phyloP scores from a whole-genome alignment of 352 stramenopile genomes.

The Phytophthora sp. region DNA sequence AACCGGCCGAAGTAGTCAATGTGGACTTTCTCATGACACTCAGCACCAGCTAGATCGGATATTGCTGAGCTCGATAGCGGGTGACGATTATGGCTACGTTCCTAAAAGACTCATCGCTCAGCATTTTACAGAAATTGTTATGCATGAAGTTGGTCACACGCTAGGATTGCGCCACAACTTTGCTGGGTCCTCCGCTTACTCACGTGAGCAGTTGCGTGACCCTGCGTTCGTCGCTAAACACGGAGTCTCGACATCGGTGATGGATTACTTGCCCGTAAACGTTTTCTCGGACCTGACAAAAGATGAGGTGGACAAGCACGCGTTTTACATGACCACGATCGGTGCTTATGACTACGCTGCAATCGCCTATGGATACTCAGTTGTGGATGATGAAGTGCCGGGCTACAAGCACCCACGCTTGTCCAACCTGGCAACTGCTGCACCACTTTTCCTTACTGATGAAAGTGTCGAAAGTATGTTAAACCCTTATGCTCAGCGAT shows the following conservation, averaged over 20 bases:
- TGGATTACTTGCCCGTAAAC: conserved; percentile 90
- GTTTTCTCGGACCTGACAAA: conserved; percentile 75
- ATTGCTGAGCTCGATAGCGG: conserved; percentile 27
- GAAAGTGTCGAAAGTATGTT: conserved; percentile 45
- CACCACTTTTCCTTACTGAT: conserved; percentile 72
- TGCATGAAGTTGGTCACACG: conserved; percentile 91
- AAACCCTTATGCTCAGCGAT: conserved; percentile 62
- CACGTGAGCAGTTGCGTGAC: conserved; percentile 62
- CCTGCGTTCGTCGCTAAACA: conserved; percentile 50
- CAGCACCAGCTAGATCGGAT: conserved; percentile 56
- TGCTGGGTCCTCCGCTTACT: conserved; percentile 57
- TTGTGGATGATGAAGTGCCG: conserved; percentile 49
- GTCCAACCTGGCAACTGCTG: conserved; percentile 41
- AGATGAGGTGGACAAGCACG: conserved; percentile 38
- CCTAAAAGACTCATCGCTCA: conserved; percentile 64
- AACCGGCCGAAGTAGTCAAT: conserved; percentile 34
- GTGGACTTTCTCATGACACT: conserved; percentile 42
- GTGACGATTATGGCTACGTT: conserved; percentile 34
- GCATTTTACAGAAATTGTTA: conserved; percentile 80
- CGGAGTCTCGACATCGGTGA: conserved; percentile 72
- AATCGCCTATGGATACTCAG: conserved; percentile 87
- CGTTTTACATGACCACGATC: conserved; percentile 75
- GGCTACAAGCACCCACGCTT: conserved; percentile 50
- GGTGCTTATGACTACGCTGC: conserved; percentile 81
- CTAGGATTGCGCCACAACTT: conserved; percentile 91